Evolutionary conservation across 1,139 yeast genomes (phyloP).

Genomic region (Taiozyma sp.): DNA sequence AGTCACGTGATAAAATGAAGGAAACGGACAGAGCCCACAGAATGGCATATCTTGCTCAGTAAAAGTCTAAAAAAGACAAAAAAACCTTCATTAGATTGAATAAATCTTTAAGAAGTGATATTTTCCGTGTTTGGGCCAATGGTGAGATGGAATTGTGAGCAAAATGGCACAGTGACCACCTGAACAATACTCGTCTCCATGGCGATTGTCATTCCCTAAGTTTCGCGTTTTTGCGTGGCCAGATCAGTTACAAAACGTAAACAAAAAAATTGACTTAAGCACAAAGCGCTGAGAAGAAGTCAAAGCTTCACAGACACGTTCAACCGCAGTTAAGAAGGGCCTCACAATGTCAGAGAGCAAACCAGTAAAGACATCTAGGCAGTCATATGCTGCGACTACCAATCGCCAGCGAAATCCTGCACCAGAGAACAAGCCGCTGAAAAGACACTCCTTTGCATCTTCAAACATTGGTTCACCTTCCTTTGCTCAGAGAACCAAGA

Average conservation of each 20-base stretch:
- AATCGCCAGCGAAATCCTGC: not conserved
- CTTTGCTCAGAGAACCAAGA: not conserved
- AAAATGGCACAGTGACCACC: too few species aligned
- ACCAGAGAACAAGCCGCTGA: constrained; percentile 5
- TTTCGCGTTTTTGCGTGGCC: not conserved
- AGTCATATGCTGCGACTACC: not conserved
- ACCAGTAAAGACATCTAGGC: not conserved
- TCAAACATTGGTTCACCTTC: not conserved
- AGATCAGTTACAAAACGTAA: not conserved
- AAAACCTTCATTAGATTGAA: too few species aligned
- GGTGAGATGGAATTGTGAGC: too few species aligned
- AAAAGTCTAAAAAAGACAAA: too few species aligned
- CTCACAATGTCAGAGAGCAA: not conserved
- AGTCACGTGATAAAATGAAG: constrained; percentile 6
- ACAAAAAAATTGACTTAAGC: not conserved
- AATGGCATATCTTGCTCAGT: too few species aligned
- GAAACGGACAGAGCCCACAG: too few species aligned
- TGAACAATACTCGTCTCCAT: not conserved
- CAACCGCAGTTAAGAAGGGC: not conserved
- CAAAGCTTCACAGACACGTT: not conserved
- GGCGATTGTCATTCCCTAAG: not conserved
- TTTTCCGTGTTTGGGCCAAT: too few species aligned
- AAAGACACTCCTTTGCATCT: not conserved
- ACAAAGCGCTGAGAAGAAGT: not conserved
- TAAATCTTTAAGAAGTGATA: too few species aligned